These are phyloP conservation scores for Pilasporangium apinafurcum DNA, from an alignment of 352 stramenopile species.

Conservation along the genomic window DNA sequence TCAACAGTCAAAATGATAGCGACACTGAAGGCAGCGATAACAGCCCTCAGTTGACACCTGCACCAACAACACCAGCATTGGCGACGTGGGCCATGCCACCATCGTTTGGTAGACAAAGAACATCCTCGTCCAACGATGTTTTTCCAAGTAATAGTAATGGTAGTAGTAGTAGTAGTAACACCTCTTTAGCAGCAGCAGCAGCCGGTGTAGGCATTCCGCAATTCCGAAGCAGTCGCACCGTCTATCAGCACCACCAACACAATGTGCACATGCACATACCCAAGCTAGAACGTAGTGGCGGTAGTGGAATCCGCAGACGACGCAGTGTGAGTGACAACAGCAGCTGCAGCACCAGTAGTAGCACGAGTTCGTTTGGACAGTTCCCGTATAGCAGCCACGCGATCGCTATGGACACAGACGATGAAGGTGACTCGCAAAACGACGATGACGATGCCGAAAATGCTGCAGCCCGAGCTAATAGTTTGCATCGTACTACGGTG, in stretches of 20 bases:
- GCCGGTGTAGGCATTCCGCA: conserved; percentile 29
- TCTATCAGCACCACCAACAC: conserved; percentile 11
- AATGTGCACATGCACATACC: conserved; percentile 10
- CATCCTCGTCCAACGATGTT: too few relatives aligned
- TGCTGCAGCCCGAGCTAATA: conserved; percentile 22
- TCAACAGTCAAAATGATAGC: too few relatives aligned
- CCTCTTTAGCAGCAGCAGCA: too few relatives aligned
- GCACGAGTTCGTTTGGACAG: conserved; percentile 41
- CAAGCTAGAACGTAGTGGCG: conserved; percentile 12
- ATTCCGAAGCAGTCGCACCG: conserved; percentile 34
- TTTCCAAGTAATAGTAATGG: too few relatives aligned
- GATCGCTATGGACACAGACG: conserved; percentile 25
- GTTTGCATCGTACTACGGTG: conserved; percentile 24
- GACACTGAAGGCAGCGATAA: too few relatives aligned
- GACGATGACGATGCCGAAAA: conserved; percentile 8
- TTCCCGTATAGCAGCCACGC: conserved; percentile 25
- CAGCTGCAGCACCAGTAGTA: conserved; percentile 48
- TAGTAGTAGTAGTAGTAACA: too few relatives aligned
- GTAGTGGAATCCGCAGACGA: conserved; percentile 29
- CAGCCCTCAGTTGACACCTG: too few relatives aligned
- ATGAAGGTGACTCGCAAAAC: conserved; percentile 22
- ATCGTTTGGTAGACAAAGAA: too few relatives aligned
- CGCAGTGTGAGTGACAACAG: conserved; percentile 68
- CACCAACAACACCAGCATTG: too few relatives aligned
- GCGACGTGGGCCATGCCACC: too few relatives aligned